Evolutionary conservation across 768 basidiomycete species (phyloP).

Genomic region (Tulasnella sp.): DNA sequence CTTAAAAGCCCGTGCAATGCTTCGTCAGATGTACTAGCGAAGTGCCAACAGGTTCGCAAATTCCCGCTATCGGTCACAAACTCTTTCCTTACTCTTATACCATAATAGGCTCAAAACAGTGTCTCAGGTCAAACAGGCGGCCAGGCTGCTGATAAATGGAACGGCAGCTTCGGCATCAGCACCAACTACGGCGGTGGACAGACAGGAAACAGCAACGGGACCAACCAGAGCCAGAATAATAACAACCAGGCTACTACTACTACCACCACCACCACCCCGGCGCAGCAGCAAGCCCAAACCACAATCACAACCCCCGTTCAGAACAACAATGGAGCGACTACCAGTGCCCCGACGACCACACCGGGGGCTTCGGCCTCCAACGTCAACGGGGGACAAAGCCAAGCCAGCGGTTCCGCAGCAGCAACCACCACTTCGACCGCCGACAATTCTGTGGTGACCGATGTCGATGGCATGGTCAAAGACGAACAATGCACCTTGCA

Average conservation of each 20-base stretch:
- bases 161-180: not conserved
- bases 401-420: not conserved
- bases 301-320: not conserved
- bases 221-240: not conserved
- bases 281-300: not conserved
- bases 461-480: not conserved
- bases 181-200: not conserved
- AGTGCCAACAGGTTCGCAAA: not conserved
- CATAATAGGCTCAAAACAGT: not conserved
- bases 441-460: not conserved
- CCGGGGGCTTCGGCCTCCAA: not conserved
- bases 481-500: not conserved
- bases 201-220: not conserved
- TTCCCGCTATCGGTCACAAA: not conserved
- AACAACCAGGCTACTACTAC: not conserved
- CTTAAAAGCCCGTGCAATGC: slow-evolving; percentile 4
- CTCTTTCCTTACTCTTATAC: not conserved
- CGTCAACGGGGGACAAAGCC: not conserved
- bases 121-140: not conserved
- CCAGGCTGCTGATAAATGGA: slow-evolving; percentile 3
- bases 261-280: not conserved
- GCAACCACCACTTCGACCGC: not conserved
- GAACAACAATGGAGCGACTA: not conserved
- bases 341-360: not conserved
- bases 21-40: not conserved